Base-by-base conservation (phyloP, 2,329 filamentous ascomycete species). In the Leptographium flavum region DNA sequence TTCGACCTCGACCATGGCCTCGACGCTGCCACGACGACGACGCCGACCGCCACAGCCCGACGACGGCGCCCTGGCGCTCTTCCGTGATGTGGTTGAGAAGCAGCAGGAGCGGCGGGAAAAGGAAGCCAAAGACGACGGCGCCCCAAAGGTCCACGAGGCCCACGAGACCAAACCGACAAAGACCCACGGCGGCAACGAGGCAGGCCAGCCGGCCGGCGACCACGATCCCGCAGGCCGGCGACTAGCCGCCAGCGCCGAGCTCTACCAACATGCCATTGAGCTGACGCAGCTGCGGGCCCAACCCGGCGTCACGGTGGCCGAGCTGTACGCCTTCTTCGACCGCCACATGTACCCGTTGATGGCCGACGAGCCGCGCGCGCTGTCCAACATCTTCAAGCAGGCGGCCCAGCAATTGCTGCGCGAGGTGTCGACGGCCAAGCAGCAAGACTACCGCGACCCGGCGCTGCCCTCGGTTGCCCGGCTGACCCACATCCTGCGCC, bases 401-500 rank as follows among this genome's bases (percentile, higher is more conserved):
- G 52, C 58, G 17, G 53, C 59, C 4, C 51, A 51, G 11, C 48
- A 50, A 25, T 45, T 66, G 15, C 49, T 67, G 49, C 46, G 55
- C 13, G 57, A 55, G 31, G 49, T 66, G 7, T 50, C 57, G 23
- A 44, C 43, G 5, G 60, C 58, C 33, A 65, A 65, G 48, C 52
- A 55, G 33, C 46, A 46, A 1, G 55, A 62, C 45, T 59, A 61
- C 31, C 49, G 54, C 11, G 52, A 54, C 3, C 43, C 50, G 15
- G 45, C 48, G 3, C 56, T 68, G 37, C 65, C 65, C 5, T 54
- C 58, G 21, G 57, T 64, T n/a, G 54, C 62, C 27, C 58, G 61
- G 14, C 63, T 67, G 39, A 63, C 60, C 27, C 57, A 60, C 42
- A 48, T 60, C 27, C 59, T 60, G 43, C 53, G 58, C 14, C 59